Evolutionary conservation across 805 yeast genomes (phyloP), one percentile per base, ranked within the genome.

Genomic region (Lachancea nothofagi): DNA sequence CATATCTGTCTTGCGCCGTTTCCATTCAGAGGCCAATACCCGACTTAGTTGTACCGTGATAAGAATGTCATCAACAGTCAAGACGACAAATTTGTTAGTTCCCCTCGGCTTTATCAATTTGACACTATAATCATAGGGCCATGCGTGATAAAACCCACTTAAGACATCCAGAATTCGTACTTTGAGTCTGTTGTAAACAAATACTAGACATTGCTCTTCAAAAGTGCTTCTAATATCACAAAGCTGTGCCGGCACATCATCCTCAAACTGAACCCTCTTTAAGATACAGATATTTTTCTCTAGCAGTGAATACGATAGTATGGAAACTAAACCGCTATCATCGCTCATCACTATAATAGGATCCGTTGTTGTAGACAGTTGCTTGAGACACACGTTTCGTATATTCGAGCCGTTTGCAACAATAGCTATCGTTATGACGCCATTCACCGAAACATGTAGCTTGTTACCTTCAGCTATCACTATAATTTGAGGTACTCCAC

Each of bases 21-120:
- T 19, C 37, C 37, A 33, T 10, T 22, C 24, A 2, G 37, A 13
- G 3, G 12, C 12, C 15, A 17, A 12, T 7, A 9, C 14, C 14
- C 23, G 10, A 12, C 15, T 33, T 9, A 14, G 26, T 7, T 15
- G 19, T n/a, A 33, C 14, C 14, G 29, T 15, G 12, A 36, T 23
- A 17, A 36, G 17, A 8, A 5, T 10, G 22, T 36, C 40, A 17
- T 36, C 25, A 12, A 8, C 6, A 4, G 40, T 36, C 21, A 36
- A n/a, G 4, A 23, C 29, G 4, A 29, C 24, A 23, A 18, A 36
- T 24, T 22, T 7, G 9, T 22, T 12, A 9, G 15, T 18, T 7
- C 29, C 34, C 14, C 13, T 8, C 15, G 17, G 23, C 17, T 23
- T 20, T 10, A 36, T 29, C 14, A 18, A 19, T 15, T 36, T 36